phyloP scores from a whole-genome alignment of 371 early-diverging fungal species.

The Paramicrosporidium saccamoebae region DNA sequence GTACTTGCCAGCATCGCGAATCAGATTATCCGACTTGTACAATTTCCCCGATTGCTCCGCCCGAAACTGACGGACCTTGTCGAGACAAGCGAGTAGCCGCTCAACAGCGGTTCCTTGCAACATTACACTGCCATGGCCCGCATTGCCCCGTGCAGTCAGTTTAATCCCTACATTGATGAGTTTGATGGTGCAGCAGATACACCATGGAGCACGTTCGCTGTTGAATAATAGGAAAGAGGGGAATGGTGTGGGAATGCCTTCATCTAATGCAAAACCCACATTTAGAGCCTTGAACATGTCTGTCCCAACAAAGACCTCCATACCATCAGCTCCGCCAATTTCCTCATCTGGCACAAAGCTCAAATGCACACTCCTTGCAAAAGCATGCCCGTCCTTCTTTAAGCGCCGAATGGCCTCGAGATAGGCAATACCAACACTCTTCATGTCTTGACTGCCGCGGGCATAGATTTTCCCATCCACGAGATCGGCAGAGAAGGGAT shows the following conservation, averaged over 20 bases:
- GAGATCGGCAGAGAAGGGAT: slow-evolving; percentile 27
- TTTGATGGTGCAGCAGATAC: slow-evolving; percentile 6
- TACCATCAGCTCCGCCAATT: slow-evolving; percentile 34
- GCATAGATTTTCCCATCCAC: slow-evolving; percentile 23
- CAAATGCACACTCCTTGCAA: slow-evolving; percentile 20
- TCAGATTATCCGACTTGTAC: slow-evolving; percentile 2
- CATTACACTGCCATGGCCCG: slow-evolving; percentile 45
- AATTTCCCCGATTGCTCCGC: slow-evolving; percentile 12
- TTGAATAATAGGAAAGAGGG: slow-evolving; percentile 23
- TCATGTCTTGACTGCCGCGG: slow-evolving; percentile 56
- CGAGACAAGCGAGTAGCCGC: slow-evolving; percentile 15
- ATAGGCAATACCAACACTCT: slow-evolving; percentile 37
- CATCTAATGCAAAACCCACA: slow-evolving; percentile 39
- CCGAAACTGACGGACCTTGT: slow-evolving; percentile 16
- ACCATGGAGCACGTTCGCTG: slow-evolving; percentile 42
- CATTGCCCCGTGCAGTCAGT: slow-evolving; percentile 13
- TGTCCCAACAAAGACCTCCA: slow-evolving; percentile 17
- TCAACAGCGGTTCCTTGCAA: slow-evolving; percentile 20
- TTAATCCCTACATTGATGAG: slow-evolving; percentile 4
- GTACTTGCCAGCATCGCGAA: slow-evolving; percentile 18
- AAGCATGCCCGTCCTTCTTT: slow-evolving; percentile 9
- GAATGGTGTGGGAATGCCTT: slow-evolving; percentile 27
- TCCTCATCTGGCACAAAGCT: slow-evolving; percentile 51
- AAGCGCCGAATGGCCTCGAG: slow-evolving; percentile 30
- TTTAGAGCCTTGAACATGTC: slow-evolving; percentile 20